Evolutionary conservation across 164 flowering plant species (phyloP).

Genomic region (Piper betle): DNA sequence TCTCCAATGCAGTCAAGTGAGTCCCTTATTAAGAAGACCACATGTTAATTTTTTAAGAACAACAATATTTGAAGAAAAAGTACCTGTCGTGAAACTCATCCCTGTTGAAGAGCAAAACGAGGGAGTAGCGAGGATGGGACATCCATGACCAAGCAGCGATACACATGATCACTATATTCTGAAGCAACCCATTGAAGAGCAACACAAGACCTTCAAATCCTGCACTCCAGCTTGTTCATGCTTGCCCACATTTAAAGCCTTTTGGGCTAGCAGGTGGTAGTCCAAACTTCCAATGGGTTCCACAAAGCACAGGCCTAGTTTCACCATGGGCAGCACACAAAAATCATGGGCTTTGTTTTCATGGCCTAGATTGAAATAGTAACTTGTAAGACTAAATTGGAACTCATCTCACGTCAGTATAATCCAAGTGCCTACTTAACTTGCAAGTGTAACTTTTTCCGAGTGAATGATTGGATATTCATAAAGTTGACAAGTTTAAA

Average conservation of each 20-base stretch:
- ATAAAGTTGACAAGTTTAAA: too few relatives aligned
- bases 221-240: background rate
- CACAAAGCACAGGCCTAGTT: too few relatives aligned
- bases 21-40: background rate
- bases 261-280: background rate
- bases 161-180: conserved; percentile 33
- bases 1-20: background rate
- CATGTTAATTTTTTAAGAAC: background rate
- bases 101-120: conserved; percentile 58
- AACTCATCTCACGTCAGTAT: too few relatives aligned
- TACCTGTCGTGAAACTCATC: conserved; percentile 64
- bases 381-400: too few relatives aligned
- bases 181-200: background rate
- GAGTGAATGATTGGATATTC: too few relatives aligned
- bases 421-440: too few relatives aligned
- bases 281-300: too few relatives aligned
- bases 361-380: too few relatives aligned
- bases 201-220: background rate
- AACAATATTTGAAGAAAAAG: background rate
- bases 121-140: conserved; percentile 51
- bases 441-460: too few relatives aligned
- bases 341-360: too few relatives aligned
- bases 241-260: background rate
- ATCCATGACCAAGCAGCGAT: conserved; percentile 63
- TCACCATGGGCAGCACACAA: too few relatives aligned